Conservation (phyloP, 176 grass and related monocot genomes). For the Themeda triandra region DNA sequence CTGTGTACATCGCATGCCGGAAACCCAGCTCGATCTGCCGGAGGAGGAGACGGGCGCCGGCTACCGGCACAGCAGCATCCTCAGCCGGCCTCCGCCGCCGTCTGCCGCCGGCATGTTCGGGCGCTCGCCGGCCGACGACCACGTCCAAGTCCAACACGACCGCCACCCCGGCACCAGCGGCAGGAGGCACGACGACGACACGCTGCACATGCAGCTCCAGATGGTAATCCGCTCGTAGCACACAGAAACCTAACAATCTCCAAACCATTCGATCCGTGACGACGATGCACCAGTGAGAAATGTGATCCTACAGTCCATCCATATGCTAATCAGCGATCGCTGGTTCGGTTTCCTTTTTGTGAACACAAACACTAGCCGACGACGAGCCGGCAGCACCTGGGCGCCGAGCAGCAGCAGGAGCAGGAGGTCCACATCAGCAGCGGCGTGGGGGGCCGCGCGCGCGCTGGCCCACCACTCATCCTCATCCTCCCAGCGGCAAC, state of each 20-base stretch:
- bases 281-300: not conserved
- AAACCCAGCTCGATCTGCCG: constrained; percentile 26
- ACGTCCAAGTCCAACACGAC: not conserved
- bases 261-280: not conserved
- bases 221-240: constrained; percentile 13
- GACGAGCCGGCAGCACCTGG: not conserved
- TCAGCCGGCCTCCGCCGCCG: constrained; percentile 6
- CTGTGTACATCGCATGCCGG: not conserved
- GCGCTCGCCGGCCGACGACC: not conserved
- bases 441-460: not conserved
- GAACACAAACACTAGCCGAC: not conserved
- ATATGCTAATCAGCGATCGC: not conserved
- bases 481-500: not conserved
- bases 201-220: constrained; percentile 27
- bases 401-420: not conserved
- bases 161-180: not conserved
- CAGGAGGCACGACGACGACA: not conserved
- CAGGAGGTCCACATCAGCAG: constrained; percentile 29
- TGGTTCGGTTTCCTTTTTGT: not conserved
- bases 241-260: too few relatives aligned
- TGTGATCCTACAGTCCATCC: not conserved
- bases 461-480: constrained; percentile 20
- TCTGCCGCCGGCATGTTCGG: not conserved
- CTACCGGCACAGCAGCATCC: not conserved
- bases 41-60: not conserved